Evolutionary conservation across 2,329 filamentous ascomycete species (phyloP).

Genomic region (Conoideocrella luteorostrata): DNA sequence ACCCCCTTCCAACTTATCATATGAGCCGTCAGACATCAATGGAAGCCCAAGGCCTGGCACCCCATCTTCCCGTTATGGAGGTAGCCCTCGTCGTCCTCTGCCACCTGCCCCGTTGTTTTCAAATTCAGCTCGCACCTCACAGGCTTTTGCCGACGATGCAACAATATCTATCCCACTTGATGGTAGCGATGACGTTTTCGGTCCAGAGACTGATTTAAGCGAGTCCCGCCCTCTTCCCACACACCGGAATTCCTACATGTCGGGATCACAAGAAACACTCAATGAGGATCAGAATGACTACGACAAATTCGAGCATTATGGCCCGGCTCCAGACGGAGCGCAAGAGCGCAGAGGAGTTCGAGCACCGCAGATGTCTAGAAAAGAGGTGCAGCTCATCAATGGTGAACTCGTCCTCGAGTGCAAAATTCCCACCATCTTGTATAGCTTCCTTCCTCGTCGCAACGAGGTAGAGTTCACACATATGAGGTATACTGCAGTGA

Average conservation of each 20-base stretch:
- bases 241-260: constrained; percentile 51
- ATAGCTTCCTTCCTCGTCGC: constrained; percentile 89
- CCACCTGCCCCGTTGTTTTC: constrained; percentile 85
- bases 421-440: constrained; percentile 97
- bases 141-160: constrained; percentile 57
- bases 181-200: constrained; percentile 68
- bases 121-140: constrained; percentile 41
- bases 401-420: constrained; percentile 96
- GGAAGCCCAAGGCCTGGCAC: constrained; percentile 87
- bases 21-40: constrained; percentile 83
- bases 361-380: constrained; percentile 80
- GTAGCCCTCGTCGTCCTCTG: constrained; percentile 78
- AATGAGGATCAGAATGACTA: constrained; percentile 36
- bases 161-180: constrained; percentile 67
- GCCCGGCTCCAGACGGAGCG: constrained; percentile 76
- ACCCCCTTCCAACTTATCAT: constrained; percentile 63
- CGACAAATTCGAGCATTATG: constrained; percentile 72
- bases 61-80: constrained; percentile 80
- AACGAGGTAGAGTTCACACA: constrained; percentile 97
- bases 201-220: constrained; percentile 48
- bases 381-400: constrained; percentile 94
- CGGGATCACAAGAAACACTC: constrained; percentile 47
- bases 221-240: constrained; percentile 44
- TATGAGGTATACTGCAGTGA: constrained; percentile 98
- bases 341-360: constrained; percentile 85